Base-by-base conservation (phyloP, 768 basidiomycete species). In the Mycena kentingensis region DNA sequence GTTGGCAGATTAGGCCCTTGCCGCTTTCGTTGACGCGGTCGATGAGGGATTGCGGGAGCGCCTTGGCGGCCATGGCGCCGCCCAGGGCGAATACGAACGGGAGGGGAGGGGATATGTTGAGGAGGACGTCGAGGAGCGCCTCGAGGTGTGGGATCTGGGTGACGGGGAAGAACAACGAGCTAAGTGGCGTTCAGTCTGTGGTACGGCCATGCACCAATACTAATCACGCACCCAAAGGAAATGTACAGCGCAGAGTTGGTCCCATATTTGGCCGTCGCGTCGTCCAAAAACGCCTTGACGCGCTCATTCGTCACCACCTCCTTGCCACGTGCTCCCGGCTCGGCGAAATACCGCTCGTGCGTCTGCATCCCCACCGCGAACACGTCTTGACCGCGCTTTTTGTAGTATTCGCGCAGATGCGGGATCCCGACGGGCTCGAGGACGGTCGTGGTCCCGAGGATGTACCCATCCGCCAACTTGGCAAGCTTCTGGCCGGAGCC, bases 101-200 rank as follows among this genome's bases (percentile, higher is more conserved):
- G 52, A 54, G 49, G 5, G 52, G 41, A 2, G n/a, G 25, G 5
- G 41, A 22, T n/a, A 54, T 46, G 5, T 21, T 29, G 38, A 54
- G 46, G 2, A 54, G 46, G 3, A 46, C 49, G 16, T 54, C 32
- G 26, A 54, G 5, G 12, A 54, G 52, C 24, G 46, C 46, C 7
- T 43, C 46, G 22, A 54, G 27, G 24, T 32, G 46, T 7, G 25
- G 12, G 8, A 39, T 38, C 11, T 27, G 41, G 7, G 38, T 38
- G 26, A 43, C 24, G 10, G 52, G 52, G 41, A 54, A 54, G 47
- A 43, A 54, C 2, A 54, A 19, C 5, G 52, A 54, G 16, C 52
- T 53, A 5, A 22, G 19, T 4, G 21, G 1, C 36, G 16, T 18
- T 38, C 24, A 4, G 19, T 36, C 3, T 36, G 18, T 10, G 35